Evolutionary conservation across 1,284 basidiomycete genomes (phyloP).

Genomic region (Trametes pubescens): DNA sequence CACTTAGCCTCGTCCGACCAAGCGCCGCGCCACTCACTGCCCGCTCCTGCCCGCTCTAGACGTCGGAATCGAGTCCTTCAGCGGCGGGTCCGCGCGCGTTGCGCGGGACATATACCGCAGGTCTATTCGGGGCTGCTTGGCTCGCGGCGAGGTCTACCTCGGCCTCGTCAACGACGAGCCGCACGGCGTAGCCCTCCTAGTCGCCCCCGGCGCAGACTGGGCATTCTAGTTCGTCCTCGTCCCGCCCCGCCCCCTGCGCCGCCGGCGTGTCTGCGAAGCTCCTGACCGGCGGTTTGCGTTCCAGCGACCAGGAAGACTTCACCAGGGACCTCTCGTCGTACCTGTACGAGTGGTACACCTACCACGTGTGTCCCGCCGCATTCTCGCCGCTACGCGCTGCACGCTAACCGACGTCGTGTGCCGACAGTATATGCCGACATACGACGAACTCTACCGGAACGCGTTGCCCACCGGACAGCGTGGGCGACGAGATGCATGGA

Average conservation of each 20-base stretch:
- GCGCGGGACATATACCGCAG: constrained; percentile 33
- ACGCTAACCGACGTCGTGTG: neutral
- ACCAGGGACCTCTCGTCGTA: constrained; percentile 27
- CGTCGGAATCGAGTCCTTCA: constrained; percentile 34
- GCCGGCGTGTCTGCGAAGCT: neutral
- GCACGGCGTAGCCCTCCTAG: constrained; percentile 34
- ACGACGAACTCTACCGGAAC: constrained; percentile 39
- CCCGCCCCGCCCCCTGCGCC: neutral
- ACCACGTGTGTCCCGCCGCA: constrained; percentile 33
- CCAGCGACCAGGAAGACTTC: constrained; percentile 30
- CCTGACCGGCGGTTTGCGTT: neutral
- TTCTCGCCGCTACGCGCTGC: constrained; percentile 3
- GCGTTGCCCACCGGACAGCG: constrained; percentile 30
- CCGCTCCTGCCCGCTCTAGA: constrained; percentile 24
- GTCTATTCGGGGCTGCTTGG: constrained; percentile 33
- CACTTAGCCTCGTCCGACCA: neutral
- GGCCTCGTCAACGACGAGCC: constrained; percentile 31
- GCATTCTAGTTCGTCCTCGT: constrained; percentile 35
- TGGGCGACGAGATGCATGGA: constrained; percentile 35
- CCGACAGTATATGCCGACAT: constrained; percentile 36
- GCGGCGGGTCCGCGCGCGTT: constrained; percentile 30
- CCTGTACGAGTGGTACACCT: constrained; percentile 32
- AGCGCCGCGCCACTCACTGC: neutral
- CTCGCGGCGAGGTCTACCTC: constrained; percentile 34
- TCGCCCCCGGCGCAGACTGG: constrained; percentile 38